phyloP scores from a whole-genome alignment of 768 basidiomycete genomes.

The Sarcomyxa edulis region DNA sequence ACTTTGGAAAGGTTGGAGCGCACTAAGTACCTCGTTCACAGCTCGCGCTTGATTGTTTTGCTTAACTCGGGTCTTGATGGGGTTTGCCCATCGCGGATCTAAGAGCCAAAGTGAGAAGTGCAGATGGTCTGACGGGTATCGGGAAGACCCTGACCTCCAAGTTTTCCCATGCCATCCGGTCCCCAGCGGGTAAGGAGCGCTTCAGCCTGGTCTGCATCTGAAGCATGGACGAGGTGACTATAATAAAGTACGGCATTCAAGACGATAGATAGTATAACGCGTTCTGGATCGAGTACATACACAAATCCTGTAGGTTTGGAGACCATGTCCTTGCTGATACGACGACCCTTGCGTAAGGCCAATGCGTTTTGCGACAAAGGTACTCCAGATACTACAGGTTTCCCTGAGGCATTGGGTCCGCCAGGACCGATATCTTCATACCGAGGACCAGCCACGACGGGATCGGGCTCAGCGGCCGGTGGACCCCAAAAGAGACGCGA shows the following conservation, averaged over 20 bases:
- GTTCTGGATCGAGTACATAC: conserved; percentile 43
- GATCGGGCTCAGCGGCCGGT: conserved; percentile 29
- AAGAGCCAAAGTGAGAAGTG: conserved; percentile 19
- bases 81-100: conserved; percentile 88
- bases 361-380: conserved; percentile 17
- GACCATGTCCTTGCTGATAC: conserved; percentile 87
- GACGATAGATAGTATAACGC: conserved; percentile 5
- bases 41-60: conserved; percentile 63
- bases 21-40: conserved; percentile 73
- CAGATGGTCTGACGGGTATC: conserved; percentile 14
- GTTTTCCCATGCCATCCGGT: conserved; percentile 82
- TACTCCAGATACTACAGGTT: conserved; percentile 23
- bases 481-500: conserved; percentile 60
- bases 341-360: conserved; percentile 44
- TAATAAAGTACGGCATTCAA: conserved; percentile 15
- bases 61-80: conserved; percentile 77
- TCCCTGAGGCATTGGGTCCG: conserved; percentile 22
- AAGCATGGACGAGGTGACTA: conserved; percentile 89
- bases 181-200: conserved; percentile 86
- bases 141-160: conserved; percentile 58
- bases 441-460: conserved; percentile 56
- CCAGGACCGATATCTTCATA: conserved; percentile 52
- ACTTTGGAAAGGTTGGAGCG: conserved; percentile 53
- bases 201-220: conserved; percentile 84
- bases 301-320: conserved; percentile 78